These are phyloP conservation scores for Wakefieldia striispora DNA, from an alignment of 768 basidiomycete genomes.

Conservation along the genomic window DNA sequence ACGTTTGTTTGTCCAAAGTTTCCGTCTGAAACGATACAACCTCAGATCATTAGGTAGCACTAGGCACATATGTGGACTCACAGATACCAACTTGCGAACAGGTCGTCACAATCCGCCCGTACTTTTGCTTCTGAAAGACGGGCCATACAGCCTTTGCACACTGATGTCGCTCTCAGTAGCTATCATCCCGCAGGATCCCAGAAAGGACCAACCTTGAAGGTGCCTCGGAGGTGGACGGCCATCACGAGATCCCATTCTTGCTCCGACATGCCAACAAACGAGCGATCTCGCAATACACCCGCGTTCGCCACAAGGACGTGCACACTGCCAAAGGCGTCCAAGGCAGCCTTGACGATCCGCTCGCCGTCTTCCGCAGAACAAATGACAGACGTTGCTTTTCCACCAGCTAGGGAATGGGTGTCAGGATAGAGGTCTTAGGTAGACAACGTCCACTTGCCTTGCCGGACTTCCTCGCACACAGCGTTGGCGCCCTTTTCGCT, in stretches of 20 bases:
- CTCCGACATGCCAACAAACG: constrained; percentile 84
- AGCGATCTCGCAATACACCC: constrained; percentile 91
- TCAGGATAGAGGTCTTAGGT: background rate
- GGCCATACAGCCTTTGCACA: constrained; percentile 96
- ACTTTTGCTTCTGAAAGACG: constrained; percentile 93
- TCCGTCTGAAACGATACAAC: constrained; percentile 56
- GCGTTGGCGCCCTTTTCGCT: too few relatives aligned
- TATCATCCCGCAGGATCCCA: background rate
- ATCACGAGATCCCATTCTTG: constrained; percentile 94
- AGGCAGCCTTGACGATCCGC: constrained; percentile 78
- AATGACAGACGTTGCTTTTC: constrained; percentile 76
- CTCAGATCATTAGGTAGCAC: background rate
- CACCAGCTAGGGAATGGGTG: constrained; percentile 58
- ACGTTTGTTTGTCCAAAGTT: constrained; percentile 95
- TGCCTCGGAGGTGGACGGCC: constrained; percentile 87
- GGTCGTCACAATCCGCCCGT: constrained; percentile 92
- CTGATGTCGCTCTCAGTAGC: constrained; percentile 35
- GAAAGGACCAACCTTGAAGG: constrained; percentile 66
- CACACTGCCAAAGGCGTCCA: constrained; percentile 84
- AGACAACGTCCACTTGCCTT: constrained; percentile 45
- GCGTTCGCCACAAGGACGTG: constrained; percentile 92
- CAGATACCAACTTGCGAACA: constrained; percentile 90
- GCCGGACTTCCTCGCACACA: constrained; percentile 87
- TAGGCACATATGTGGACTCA: constrained; percentile 38
- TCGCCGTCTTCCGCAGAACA: constrained; percentile 93